phyloP scores from a whole-genome alignment of 352 stramenopile genomes.

The Globisporangium heterothallicum region DNA sequence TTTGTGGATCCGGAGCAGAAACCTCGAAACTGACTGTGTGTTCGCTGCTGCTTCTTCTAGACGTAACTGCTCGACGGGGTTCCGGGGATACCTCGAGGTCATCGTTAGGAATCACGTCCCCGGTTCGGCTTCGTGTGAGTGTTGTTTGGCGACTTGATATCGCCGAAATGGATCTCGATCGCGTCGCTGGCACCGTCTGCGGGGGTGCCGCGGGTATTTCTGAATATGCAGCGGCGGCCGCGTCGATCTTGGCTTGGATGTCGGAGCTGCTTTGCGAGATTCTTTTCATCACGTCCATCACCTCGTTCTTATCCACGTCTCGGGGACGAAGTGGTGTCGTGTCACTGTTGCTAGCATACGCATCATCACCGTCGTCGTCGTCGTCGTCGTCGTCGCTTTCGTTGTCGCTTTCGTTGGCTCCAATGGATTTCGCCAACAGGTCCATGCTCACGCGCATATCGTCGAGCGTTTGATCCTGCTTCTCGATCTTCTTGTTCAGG shows the following conservation, averaged over 20 bases:
- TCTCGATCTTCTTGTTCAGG: slow-evolving; percentile 40
- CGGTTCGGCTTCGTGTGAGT: slow-evolving; percentile 6
- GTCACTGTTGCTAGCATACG: neutral
- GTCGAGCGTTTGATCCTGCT: slow-evolving; percentile 55
- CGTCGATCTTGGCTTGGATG: slow-evolving; percentile 15
- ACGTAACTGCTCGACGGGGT: neutral
- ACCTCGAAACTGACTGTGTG: neutral
- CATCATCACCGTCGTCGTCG: neutral
- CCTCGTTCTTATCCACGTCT: neutral
- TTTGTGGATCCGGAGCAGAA: neutral
- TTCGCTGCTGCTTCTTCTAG: neutral
- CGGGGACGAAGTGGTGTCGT: neutral
- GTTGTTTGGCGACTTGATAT: neutral
- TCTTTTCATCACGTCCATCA: slow-evolving; percentile 12
- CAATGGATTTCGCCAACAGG: slow-evolving; percentile 58
- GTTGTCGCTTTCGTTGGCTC: slow-evolving; percentile 54
- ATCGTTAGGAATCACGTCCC: neutral
- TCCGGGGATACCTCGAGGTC: neutral
- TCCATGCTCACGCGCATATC: slow-evolving; percentile 53
- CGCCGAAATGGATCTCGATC: neutral
- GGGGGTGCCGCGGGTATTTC: neutral
- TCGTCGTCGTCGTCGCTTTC: slow-evolving; percentile 24
- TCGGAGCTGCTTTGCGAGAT: slow-evolving; percentile 8
- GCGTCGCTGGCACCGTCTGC: neutral
- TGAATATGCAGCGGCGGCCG: neutral